These are phyloP conservation scores for Effrenium voratum DNA, from an alignment of 73 alveolate genomes.

Conservation along the genomic window DNA sequence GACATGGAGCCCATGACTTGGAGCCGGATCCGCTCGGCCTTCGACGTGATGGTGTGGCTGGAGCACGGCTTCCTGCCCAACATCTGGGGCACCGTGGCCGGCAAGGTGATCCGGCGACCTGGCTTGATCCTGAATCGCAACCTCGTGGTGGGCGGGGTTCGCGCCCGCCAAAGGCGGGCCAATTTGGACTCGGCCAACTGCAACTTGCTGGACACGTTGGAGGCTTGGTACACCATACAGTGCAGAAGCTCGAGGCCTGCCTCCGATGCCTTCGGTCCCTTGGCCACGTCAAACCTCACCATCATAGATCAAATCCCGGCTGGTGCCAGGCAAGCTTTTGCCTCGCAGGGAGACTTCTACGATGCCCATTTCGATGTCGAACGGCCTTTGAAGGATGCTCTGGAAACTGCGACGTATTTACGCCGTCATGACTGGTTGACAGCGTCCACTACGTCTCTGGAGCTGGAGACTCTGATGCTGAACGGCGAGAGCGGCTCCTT, in stretches of 20 bases:
- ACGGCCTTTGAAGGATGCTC: conserved; percentile 43
- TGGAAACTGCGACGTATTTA: conserved; percentile 54
- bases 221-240: conserved; percentile 45
- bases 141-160: conserved; percentile 79
- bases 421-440: conserved; percentile 44
- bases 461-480: conserved; percentile 59
- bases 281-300: conserved; percentile 19
- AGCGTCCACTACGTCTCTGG: conserved; percentile 4
- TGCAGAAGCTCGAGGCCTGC: conserved; percentile 7
- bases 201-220: conserved; percentile 25
- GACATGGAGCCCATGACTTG: conserved; percentile 87
- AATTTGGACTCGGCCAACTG: conserved; percentile 25
- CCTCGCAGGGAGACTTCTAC: background rate
- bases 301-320: conserved; percentile 37
- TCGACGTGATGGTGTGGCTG: conserved; percentile 63
- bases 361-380: conserved; percentile 71
- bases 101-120: conserved; percentile 55
- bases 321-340: conserved; percentile 30
- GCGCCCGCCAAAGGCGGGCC: conserved; percentile 75
- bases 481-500: conserved; percentile 81
- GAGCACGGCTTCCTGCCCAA: conserved; percentile 74
- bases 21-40: conserved; percentile 24
- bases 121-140: conserved; percentile 63
- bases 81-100: conserved; percentile 81
- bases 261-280: conserved; percentile 31